Evolutionary conservation across 2,329 filamentous ascomycete genomes (phyloP).

Genomic region (Alternaria gaisen): DNA sequence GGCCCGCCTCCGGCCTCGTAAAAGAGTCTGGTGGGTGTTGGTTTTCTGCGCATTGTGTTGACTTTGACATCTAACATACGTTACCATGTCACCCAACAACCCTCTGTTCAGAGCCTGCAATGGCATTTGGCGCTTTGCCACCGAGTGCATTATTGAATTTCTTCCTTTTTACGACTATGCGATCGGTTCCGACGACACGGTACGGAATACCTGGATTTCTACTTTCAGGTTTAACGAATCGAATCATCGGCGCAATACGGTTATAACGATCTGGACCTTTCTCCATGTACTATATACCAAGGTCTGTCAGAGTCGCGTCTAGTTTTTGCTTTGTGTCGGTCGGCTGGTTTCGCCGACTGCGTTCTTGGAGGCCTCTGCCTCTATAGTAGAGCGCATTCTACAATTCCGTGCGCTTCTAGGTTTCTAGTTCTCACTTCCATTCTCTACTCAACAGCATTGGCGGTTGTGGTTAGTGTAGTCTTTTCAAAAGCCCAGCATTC

Average conservation of each 20-base stretch:
- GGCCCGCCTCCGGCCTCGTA: conserved; percentile 41
- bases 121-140: conserved; percentile 32
- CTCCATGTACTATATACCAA: conserved; percentile 51
- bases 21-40: conserved; percentile 15
- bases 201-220: conserved; percentile 46
- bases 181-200: conserved; percentile 45
- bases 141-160: conserved; percentile 37
- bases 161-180: conserved; percentile 42
- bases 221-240: conserved; percentile 45
- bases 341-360: conserved; percentile 37
- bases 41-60: conserved; percentile 45
- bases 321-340: conserved; percentile 36
- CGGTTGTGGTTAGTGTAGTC: conserved; percentile 11
- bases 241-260: conserved; percentile 45
- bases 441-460: conserved; percentile 20
- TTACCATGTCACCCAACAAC: conserved; percentile 40
- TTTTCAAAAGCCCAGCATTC: conserved; percentile 36
- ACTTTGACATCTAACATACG: conserved; percentile 25
- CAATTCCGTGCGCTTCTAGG: conserved; percentile 17
- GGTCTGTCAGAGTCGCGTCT: conserved; percentile 39
- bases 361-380: conserved; percentile 23
- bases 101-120: conserved; percentile 40
- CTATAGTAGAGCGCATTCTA: conserved; percentile 14
- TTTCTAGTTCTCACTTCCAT: conserved; percentile 12
- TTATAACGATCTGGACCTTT: conserved; percentile 45